Evolutionary conservation across 2,329 filamentous ascomycete genomes (phyloP).

Genomic region (Erysiphe pulchra): DNA sequence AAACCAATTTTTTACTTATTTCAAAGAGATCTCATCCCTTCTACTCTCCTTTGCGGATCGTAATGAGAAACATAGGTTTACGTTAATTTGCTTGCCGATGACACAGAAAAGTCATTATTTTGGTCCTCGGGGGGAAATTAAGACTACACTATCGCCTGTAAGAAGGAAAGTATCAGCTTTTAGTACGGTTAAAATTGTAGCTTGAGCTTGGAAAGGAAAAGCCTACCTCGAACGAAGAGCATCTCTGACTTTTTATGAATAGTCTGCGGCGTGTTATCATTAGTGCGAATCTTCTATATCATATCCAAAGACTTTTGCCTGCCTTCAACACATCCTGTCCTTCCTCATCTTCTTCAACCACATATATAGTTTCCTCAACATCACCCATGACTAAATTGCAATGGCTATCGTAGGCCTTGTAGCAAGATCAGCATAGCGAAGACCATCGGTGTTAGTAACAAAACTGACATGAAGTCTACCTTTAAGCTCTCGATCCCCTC

Average conservation of each 20-base stretch:
- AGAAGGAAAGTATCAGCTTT: too few relatives aligned
- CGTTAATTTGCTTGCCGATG: too few relatives aligned
- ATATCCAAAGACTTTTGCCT: conserved; percentile 7
- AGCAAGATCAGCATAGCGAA: neutral
- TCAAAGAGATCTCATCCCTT: too few relatives aligned
- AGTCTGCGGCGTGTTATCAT: conserved; percentile 27
- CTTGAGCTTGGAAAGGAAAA: too few relatives aligned
- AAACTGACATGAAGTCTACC: conserved; percentile 67
- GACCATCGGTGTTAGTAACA: neutral
- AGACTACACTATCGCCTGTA: too few relatives aligned
- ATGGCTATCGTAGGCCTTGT: conserved; percentile 87
- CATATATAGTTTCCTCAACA: conserved; percentile 90
- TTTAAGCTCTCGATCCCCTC: conserved; percentile 86
- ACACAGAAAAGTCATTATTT: too few relatives aligned
- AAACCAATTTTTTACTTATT: too few relatives aligned
- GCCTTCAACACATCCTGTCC: conserved; percentile 57
- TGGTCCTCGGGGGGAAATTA: too few relatives aligned
- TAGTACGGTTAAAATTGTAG: too few relatives aligned
- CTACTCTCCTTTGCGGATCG: too few relatives aligned
- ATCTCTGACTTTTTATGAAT: conserved; percentile 95
- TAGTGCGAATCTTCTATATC: neutral
- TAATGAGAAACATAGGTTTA: too few relatives aligned
- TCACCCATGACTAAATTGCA: conserved; percentile 93
- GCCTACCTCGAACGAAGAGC: conserved; percentile 20
- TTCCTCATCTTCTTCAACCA: conserved; percentile 68